A percentile compares a stretch with the other conserved stretches of the same genome.
These are phyloP conservation scores for Amylostereum areolatum DNA, from an alignment of 1,284 basidiomycete genomes.

Conservation along the genomic window DNA sequence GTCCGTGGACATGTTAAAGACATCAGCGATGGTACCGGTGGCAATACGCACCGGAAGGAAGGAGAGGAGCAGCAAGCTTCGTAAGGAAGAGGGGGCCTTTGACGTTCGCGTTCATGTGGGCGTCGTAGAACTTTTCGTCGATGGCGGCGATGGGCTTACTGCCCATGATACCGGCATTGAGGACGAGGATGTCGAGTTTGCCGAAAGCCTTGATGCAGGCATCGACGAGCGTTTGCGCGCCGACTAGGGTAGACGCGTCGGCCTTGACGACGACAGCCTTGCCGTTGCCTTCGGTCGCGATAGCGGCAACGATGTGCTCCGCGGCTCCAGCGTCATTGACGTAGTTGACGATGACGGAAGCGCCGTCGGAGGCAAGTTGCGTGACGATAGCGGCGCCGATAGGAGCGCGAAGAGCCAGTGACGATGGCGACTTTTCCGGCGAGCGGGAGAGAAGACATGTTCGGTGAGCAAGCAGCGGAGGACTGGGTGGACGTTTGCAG, in stretches of 20 bases:
- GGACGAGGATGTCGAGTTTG: constrained; percentile 47
- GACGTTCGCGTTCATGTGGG: constrained; percentile 47
- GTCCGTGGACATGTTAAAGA: constrained; percentile 14
- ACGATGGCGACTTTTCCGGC: constrained; percentile 48
- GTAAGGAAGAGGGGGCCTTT: constrained; percentile 53
- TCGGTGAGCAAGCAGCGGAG: not conserved
- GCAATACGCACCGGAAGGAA: constrained; percentile 35
- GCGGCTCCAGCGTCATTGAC: constrained; percentile 33
- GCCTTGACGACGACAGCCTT: constrained; percentile 47
- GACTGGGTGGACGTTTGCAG: not conserved
- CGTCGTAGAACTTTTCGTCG: constrained; percentile 44
- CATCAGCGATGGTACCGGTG: not conserved
- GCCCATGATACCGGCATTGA: constrained; percentile 51
- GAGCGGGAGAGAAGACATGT: constrained; percentile 8
- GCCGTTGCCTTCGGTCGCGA: constrained; percentile 36
- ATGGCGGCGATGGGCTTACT: constrained; percentile 36
- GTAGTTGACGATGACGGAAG: constrained; percentile 54
- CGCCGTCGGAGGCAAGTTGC: constrained; percentile 47
- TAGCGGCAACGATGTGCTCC: constrained; percentile 36
- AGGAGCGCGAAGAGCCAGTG: constrained; percentile 53
- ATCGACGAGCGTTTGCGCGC: constrained; percentile 36
- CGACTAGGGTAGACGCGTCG: constrained; percentile 40
- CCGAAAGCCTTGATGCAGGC: constrained; percentile 43
- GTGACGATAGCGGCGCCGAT: constrained; percentile 53
- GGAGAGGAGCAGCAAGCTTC: constrained; percentile 36